These are phyloP conservation scores for Immersiella caudata DNA, from an alignment of 495 filamentous ascomycete species.

Conservation along the genomic window DNA sequence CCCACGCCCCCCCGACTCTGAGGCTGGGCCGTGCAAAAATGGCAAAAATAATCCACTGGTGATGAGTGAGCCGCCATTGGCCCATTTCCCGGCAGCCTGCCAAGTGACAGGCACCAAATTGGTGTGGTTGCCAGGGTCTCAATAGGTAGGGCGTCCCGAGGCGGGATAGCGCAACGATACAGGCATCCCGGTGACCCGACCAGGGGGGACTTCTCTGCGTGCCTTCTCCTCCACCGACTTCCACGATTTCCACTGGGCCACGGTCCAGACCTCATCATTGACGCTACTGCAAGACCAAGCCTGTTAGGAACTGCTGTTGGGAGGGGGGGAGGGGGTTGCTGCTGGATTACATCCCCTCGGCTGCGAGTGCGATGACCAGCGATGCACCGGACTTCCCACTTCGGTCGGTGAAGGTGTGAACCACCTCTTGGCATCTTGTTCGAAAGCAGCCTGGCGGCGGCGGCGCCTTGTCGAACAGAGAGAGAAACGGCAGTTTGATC, in stretches of 20 bases:
- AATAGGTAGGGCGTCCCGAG: not conserved
- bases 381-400: too few relatives aligned
- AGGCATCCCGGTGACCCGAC: not conserved
- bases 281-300: not conserved
- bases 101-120: not conserved
- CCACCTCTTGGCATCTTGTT: too few relatives aligned
- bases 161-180: not conserved
- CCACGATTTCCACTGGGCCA: not conserved
- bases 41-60: conserved; percentile 16
- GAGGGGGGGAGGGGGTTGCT: too few relatives aligned
- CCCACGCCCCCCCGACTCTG: not conserved
- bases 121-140: conserved; percentile 7
- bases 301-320: not conserved
- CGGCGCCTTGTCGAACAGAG: not conserved
- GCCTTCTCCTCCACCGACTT: not conserved
- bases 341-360: too few relatives aligned
- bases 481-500: not conserved
- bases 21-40: conserved; percentile 20
- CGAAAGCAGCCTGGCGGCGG: too few relatives aligned
- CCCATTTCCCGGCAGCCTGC: conserved; percentile 9
- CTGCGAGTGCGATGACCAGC: too few relatives aligned
- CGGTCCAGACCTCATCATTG: not conserved
- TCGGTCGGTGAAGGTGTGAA: not conserved
- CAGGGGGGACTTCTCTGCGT: not conserved
- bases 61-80: conserved; percentile 14